These are phyloP conservation scores for Imleria badia DNA, from an alignment of 768 basidiomycete species.

Conservation along the genomic window DNA sequence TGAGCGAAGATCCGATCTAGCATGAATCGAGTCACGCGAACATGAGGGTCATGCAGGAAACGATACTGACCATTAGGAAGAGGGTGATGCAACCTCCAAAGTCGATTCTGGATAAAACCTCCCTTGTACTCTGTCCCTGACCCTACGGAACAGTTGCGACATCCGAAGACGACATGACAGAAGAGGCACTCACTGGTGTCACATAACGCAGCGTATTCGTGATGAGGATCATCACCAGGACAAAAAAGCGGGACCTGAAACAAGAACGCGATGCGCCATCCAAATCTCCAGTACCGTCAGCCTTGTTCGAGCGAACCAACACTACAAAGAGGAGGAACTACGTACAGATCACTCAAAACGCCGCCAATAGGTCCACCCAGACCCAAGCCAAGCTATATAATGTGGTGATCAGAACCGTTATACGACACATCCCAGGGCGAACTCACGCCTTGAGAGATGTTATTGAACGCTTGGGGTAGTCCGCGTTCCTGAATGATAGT, in stretches of 20 bases:
- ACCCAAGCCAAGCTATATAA: constrained; percentile 21
- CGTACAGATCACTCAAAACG: constrained; percentile 20
- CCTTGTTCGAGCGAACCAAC: background rate
- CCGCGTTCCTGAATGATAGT: constrained; percentile 2
- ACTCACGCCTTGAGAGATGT: constrained; percentile 17
- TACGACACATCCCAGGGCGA: background rate
- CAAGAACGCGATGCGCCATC: constrained; percentile 64
- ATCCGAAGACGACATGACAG: background rate
- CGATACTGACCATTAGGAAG: constrained; percentile 41
- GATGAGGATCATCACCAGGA: constrained; percentile 47
- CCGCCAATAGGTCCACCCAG: constrained; percentile 26
- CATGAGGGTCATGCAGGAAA: background rate
- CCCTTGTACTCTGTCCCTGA: constrained; percentile 57
- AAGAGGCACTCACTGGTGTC: constrained; percentile 49
- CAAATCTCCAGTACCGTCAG: constrained; percentile 7
- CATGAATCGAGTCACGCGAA: background rate
- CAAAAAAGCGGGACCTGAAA: constrained; percentile 67
- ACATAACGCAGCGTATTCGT: constrained; percentile 58
- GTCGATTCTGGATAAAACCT: constrained; percentile 77
- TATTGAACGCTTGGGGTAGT: constrained; percentile 47
- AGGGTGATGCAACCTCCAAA: constrained; percentile 68
- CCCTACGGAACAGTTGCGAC: constrained; percentile 42
- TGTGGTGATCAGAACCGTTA: background rate
- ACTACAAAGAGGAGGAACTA: background rate
- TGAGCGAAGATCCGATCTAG: constrained; percentile 57